phyloP scores from a whole-genome alignment of 2,329 filamentous ascomycete genomes.

The Thielaviopsis musarum region DNA sequence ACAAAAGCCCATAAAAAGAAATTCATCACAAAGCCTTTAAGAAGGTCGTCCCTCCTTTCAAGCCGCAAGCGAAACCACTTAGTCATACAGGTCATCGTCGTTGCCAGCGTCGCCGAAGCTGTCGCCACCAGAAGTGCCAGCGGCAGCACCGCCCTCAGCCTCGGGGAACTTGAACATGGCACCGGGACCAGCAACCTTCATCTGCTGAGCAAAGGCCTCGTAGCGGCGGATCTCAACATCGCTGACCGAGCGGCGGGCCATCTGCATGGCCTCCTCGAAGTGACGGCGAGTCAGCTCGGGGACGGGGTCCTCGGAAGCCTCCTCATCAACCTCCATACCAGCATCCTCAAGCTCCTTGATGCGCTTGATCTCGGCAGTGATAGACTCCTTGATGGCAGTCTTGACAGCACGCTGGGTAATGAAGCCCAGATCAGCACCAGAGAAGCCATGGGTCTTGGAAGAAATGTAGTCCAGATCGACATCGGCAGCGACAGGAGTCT shows the following conservation, averaged over 20 bases:
- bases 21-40: neutral
- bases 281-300: constrained; percentile 90
- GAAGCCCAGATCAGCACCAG: constrained; percentile 97
- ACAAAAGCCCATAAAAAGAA: neutral
- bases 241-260: constrained; percentile 80
- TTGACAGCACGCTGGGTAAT: constrained; percentile 98
- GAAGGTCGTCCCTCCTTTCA: neutral
- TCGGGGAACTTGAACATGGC: constrained; percentile 96
- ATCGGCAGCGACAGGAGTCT: constrained; percentile 80
- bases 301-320: constrained; percentile 79
- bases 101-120: constrained; percentile 74
- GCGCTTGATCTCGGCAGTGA: constrained; percentile 74
- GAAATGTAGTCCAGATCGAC: constrained; percentile 86
- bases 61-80: neutral
- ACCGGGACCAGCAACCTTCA: constrained; percentile 94
- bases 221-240: constrained; percentile 97
- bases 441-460: constrained; percentile 95
- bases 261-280: constrained; percentile 97
- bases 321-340: constrained; percentile 54
- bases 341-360: constrained; percentile 75
- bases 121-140: constrained; percentile 38
- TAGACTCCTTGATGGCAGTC: constrained; percentile 97
- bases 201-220: constrained; percentile 94
- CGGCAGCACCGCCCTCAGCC: constrained; percentile 51
- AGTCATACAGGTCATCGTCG: constrained; percentile 89